phyloP scores from a whole-genome alignment of 768 basidiomycete species.

The Candolleomyces aberdarensis region DNA sequence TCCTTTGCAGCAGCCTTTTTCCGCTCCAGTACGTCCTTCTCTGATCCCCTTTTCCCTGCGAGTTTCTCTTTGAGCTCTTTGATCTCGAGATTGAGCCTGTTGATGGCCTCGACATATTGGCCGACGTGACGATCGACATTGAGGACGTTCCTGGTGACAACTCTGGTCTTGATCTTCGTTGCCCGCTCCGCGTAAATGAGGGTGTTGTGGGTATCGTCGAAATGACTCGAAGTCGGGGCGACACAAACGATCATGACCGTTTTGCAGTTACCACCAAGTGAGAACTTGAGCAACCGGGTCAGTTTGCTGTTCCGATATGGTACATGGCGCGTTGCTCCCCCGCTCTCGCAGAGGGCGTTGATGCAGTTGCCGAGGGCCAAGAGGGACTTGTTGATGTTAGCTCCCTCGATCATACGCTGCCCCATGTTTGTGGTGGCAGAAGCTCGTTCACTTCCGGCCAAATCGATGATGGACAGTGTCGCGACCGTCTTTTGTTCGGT shows the following conservation, averaged over 20 bases:
- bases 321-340: constrained; percentile 82
- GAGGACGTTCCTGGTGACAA: constrained; percentile 91
- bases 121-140: constrained; percentile 95
- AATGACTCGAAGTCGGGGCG: constrained; percentile 91
- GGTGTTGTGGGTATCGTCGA: constrained; percentile 98
- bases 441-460: constrained; percentile 96
- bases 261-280: constrained; percentile 97
- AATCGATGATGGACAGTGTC: constrained; percentile 95
- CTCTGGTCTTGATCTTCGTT: constrained; percentile 97
- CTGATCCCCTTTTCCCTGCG: constrained; percentile 61
- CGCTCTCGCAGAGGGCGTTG: constrained; percentile 95
- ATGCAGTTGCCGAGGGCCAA: constrained; percentile 98
- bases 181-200: constrained; percentile 97
- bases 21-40: constrained; percentile 61
- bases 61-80: constrained; percentile 84
- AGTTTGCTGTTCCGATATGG: constrained; percentile 99
- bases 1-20: constrained; percentile 66
- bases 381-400: constrained; percentile 98
- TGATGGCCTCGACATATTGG: constrained; percentile 93
- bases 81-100: constrained; percentile 80
- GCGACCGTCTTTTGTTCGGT: constrained; percentile 82
- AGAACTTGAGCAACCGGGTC: constrained; percentile 95
- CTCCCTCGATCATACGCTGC: constrained; percentile 96
- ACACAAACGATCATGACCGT: constrained; percentile 99
- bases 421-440: constrained; percentile 97